Conservation (phyloP, 768 basidiomycete species). For the Mycena sanguinolenta region DNA sequence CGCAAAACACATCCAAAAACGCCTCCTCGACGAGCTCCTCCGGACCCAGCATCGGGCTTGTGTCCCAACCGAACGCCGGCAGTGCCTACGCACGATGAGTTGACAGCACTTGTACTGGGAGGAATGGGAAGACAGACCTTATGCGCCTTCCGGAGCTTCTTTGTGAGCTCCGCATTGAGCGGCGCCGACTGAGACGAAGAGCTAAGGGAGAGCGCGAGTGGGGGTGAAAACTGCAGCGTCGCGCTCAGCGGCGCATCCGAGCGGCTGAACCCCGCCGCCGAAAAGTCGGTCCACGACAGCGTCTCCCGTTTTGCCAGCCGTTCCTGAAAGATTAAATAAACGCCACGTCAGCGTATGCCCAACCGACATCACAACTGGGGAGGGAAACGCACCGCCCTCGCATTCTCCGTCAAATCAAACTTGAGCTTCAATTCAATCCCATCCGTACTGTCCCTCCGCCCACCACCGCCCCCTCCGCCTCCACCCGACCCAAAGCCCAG, state of each 20-base stretch:
- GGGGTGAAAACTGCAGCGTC: conserved; percentile 84
- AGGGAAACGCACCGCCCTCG: conserved; percentile 64
- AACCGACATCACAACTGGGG: too few species aligned
- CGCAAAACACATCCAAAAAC: conserved; percentile 90
- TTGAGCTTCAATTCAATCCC: conserved; percentile 79
- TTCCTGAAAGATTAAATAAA: conserved; percentile 55
- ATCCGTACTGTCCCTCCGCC: not conserved
- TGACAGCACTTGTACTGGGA: too few species aligned
- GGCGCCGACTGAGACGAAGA: conserved; percentile 56
- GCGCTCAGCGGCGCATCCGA: conserved; percentile 81
- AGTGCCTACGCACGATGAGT: conserved; percentile 58
- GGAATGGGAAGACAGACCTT: conserved; percentile 48
- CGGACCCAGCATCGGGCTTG: conserved; percentile 80
- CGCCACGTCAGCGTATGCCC: conserved; percentile 3
- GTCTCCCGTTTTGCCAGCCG: conserved; percentile 83
- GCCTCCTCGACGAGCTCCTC: conserved; percentile 92
- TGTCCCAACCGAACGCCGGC: conserved; percentile 94
- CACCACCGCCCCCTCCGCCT: conserved; percentile 35
- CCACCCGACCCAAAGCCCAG: conserved; percentile 76
- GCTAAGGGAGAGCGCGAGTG: conserved; percentile 44
- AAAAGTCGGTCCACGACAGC: conserved; percentile 93
- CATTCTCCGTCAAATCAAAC: conserved; percentile 94
- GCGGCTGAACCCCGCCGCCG: conserved; percentile 84
- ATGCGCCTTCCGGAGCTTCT: conserved; percentile 88
- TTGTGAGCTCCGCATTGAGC: conserved; percentile 78